A percentile compares a stretch with the other conserved stretches of the same genome.
phyloP scores from a whole-genome alignment of 2,329 filamentous ascomycete genomes.

The Huntiella moniliformis region DNA sequence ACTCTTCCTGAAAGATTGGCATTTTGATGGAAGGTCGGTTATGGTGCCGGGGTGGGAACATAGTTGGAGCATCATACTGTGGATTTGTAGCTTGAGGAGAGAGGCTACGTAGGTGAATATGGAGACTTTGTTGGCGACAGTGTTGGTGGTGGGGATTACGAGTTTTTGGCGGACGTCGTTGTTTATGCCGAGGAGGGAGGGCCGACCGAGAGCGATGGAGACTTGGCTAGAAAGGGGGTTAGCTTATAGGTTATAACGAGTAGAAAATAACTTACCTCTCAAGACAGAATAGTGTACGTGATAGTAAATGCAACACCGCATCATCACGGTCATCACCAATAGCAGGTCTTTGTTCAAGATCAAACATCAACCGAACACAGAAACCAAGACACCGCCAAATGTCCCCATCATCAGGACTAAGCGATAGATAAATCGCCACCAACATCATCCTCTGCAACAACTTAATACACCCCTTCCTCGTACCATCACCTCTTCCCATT shows the following conservation, averaged over 20 bases:
- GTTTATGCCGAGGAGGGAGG: conserved; percentile 7
- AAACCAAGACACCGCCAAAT: conserved; percentile 12
- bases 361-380: conserved; percentile 10
- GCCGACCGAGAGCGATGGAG: conserved; percentile 12
- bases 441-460: conserved; percentile 11
- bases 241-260: background rate
- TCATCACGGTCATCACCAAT: conserved; percentile 11
- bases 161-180: background rate
- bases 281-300: conserved; percentile 12
- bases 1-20: background rate
- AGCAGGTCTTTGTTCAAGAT: conserved; percentile 12
- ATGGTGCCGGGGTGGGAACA: background rate
- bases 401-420: conserved; percentile 12
- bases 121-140: conserved; percentile 10
- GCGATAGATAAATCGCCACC: conserved; percentile 11
- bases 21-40: background rate
- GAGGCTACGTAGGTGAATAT: conserved; percentile 12
- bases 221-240: conserved; percentile 8
- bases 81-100: conserved; percentile 11
- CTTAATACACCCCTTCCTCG: conserved; percentile 4
- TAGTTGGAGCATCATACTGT: conserved; percentile 7
- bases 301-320: conserved; percentile 9
- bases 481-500: background rate
- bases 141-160: background rate
- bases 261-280: conserved; percentile 10